Evolutionary conservation across 2,329 filamentous ascomycete species (phyloP).

Genomic region (Pyrenochaeta sp.): DNA sequence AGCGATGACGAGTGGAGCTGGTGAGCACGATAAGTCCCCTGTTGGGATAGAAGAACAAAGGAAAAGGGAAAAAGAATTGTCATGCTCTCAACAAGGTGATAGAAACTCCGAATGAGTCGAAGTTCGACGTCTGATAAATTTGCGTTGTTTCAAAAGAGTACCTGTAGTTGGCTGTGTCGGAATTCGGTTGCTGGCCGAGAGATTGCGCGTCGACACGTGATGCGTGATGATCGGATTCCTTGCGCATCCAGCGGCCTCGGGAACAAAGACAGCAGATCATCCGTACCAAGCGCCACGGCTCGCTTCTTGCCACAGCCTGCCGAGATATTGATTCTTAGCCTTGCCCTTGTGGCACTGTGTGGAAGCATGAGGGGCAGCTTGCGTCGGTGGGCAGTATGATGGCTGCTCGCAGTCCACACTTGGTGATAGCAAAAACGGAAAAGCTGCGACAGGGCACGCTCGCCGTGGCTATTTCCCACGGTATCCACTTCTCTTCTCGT

Average conservation of each 20-base stretch:
- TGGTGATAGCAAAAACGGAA: not conserved
- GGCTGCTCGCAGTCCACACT: not conserved
- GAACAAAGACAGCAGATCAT: not conserved
- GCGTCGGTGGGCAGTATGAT: not conserved
- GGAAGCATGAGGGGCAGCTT: not conserved
- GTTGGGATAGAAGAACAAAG: too few species aligned
- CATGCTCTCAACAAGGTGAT: too few species aligned
- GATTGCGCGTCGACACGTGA: not conserved
- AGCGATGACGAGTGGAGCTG: too few species aligned
- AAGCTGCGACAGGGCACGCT: not conserved
- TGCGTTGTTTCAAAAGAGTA: too few species aligned
- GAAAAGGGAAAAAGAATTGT: too few species aligned
- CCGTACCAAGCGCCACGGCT: not conserved
- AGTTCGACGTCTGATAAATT: too few species aligned
- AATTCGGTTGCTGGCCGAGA: too few species aligned
- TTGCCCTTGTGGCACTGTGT: not conserved
- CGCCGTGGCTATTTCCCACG: not conserved
- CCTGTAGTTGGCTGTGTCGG: too few species aligned
- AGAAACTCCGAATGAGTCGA: too few species aligned
- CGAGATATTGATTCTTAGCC: not conserved
- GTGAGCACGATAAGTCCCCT: too few species aligned
- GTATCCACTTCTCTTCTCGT: not conserved
- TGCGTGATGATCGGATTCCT: not conserved
- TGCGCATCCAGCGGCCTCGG: not conserved
- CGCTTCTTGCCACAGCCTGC: not conserved